Evolutionary conservation across 768 basidiomycete species (phyloP), one percentile per base, ranked within the genome.

Genomic region (Strobilomyces echinocephalus): DNA sequence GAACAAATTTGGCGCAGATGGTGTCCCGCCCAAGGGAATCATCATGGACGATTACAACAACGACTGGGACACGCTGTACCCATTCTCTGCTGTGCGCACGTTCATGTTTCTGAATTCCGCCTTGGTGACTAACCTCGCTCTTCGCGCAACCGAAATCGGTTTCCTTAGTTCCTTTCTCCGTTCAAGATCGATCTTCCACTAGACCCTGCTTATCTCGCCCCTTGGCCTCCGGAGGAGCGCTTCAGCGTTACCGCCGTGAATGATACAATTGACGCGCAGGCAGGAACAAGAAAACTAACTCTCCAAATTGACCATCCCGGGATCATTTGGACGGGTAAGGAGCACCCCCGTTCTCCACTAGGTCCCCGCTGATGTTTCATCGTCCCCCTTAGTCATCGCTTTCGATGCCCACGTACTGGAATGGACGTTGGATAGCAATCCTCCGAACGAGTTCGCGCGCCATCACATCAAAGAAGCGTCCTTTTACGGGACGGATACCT

Each of bases 381-480:
- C 35, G 6, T 5, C 24, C 2, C 11, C 50, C 51, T 39, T 61
- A 83, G 92, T 89, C 5, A 79, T 98, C 50, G 88, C 93, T 0
- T 97, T 98, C 63, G 88, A 95, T 46, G 95, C 91, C 0, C 87
- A 95, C 55, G 90, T 97, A 14, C 68, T 95, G 8, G 70, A 79
- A 49, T 97, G 95, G 95, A 84, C 81, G 15, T 75, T 94, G 35
- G 88, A 91, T 58, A 74, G 84, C 56, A 80, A 82, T 50, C 93
- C 95, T 1, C 90, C 91, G 0, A 69, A 82, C 49, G 87, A 89
- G 52, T 73, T 77, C 59, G 80, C 79, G 8, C 79, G 93, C 8
- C 95, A 98, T 63, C 90, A 93, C 61, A 81, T 97, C 72, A 97
- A 93, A 65, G 91, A 95, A 67, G 91, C 82, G 0, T 92, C 93